A percentile compares a stretch with the other conserved stretches of the same genome.
These are phyloP conservation scores for Trypanosoma rangeli DNA, from an alignment of 208 protist genomes.

Conservation along the genomic window DNA sequence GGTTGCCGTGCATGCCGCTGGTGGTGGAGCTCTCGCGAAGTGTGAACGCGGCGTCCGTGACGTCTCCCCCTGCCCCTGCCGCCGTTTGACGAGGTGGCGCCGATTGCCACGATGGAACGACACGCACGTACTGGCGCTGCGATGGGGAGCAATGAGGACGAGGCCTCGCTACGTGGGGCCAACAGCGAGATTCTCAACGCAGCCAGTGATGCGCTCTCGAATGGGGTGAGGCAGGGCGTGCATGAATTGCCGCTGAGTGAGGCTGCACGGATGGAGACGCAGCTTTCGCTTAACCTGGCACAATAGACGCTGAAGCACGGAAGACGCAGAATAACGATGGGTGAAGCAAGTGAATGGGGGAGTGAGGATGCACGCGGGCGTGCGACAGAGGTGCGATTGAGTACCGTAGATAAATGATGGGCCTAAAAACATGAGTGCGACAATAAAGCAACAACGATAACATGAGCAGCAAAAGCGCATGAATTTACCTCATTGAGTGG, in stretches of 20 bases:
- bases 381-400: no score
- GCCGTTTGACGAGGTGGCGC: constrained; percentile 58
- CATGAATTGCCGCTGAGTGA: no score
- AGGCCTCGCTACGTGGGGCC: background rate
- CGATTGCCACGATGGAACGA: constrained; percentile 66
- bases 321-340: background rate
- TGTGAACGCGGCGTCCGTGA: constrained; percentile 20
- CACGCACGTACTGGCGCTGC: constrained; percentile 28
- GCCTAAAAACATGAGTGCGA: background rate
- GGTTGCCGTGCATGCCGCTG: constrained; percentile 83
- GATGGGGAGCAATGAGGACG: constrained; percentile 4
- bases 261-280: no score
- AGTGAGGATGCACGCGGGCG: no score
- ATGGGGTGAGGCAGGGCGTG: background rate
- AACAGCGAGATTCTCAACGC: background rate
- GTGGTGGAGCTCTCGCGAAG: constrained; percentile 66
- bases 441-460: background rate
- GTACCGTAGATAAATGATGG: no score
- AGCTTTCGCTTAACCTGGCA: background rate
- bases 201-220: background rate
- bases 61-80: constrained; percentile 31
- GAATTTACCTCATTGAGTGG: no score
- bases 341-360: background rate
- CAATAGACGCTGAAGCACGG: background rate
- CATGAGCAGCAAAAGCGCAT: background rate